phyloP scores from a whole-genome alignment of 1,284 basidiomycete genomes.

The Ganoderma sp. region DNA sequence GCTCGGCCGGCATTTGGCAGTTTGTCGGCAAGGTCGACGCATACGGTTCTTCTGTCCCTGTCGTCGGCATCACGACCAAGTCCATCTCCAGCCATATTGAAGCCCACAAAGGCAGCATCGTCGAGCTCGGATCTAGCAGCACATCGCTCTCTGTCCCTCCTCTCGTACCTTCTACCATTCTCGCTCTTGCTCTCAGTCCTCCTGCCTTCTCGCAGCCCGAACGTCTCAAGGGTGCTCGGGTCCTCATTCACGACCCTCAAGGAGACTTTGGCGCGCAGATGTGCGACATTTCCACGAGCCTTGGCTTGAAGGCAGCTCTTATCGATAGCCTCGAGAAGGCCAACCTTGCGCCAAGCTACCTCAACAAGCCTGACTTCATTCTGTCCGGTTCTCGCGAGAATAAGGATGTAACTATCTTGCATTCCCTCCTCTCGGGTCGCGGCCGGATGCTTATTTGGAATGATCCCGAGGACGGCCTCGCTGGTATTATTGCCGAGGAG shows the following conservation, averaged over 20 bases:
- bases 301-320: constrained; percentile 10
- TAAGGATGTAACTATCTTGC: constrained; percentile 9
- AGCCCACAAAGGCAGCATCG: constrained; percentile 18
- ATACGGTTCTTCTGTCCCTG: constrained; percentile 4
- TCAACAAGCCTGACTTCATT: constrained; percentile 19
- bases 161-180: constrained; percentile 11
- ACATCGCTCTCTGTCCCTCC: not conserved
- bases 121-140: not conserved
- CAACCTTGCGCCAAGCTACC: constrained; percentile 13
- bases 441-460: constrained; percentile 27
- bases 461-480: constrained; percentile 19
- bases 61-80: constrained; percentile 23
- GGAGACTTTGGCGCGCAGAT: constrained; percentile 17
- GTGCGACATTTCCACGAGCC: constrained; percentile 4
- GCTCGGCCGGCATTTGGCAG: constrained; percentile 16
- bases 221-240: constrained; percentile 16
- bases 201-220: constrained; percentile 23
- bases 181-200: constrained; percentile 19
- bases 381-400: constrained; percentile 23
- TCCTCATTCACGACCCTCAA: constrained; percentile 24
- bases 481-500: constrained; percentile 11
- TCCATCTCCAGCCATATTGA: constrained; percentile 21
- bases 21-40: constrained; percentile 20
- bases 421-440: not conserved
- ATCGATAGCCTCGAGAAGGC: not conserved